Base-by-base conservation (phyloP, 2,329 filamentous ascomycete genomes). In the Fusarium sp. region DNA sequence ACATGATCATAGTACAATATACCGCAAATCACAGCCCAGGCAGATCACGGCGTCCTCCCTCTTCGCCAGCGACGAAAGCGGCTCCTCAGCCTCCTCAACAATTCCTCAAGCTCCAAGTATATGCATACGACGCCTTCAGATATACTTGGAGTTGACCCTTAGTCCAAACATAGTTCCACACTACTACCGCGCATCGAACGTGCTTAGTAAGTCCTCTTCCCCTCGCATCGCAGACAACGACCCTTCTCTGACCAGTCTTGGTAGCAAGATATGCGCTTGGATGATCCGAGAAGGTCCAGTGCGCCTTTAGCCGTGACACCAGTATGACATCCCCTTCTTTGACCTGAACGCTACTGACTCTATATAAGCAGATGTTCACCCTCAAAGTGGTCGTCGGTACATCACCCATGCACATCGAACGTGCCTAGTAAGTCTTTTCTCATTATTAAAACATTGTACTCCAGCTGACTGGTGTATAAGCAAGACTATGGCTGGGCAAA, bases 261-360 rank as follows among this genome's bases (percentile, higher is more conserved):
- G 1, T 20, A 47, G 45, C 13, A 34, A 36, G 18, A 13, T 20
- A 23, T 26, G 11, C 23, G 31, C 45, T 8, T 8, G 6, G 12
- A 23, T n/a, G 11, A 15, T 18, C 20, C 7, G 16, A 6, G 12
- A 2, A 11, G 23, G 20, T 20, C 18, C 3, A 23, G 30, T 64
- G 51, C 33, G 58, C 40, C 18, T 52, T 41, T 57, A 59, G 18
- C 30, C 34, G n/a, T 40, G 58, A 46, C 12, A 40, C 28, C n/a
- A 37, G 51, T 64, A 51, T 23, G 16, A 41, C 30, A 8, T 33
- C 18, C 10, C 16, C 7, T 6, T 42, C 16, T 41, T 33, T 3
- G 13, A 6, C 23, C 9, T 38, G 31, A 34, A 23, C 26, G 13
- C 3, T 12, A 11, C 60, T 56, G 18, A 56, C 41, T 55, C 26